phyloP scores from a whole-genome alignment of 1,284 basidiomycete species.

The Spongiforma sp. region DNA sequence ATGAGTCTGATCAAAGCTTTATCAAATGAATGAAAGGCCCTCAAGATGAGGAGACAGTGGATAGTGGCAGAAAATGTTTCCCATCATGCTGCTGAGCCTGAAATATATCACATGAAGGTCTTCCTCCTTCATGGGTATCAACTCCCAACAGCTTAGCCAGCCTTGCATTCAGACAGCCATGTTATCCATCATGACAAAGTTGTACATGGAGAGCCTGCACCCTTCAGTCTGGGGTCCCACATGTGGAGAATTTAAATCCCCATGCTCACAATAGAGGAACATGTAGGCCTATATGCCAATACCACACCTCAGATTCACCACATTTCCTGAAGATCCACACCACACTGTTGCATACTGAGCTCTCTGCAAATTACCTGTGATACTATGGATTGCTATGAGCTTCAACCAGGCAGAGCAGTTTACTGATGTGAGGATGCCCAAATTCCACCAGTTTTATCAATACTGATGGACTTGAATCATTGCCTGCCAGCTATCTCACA shows the following conservation, averaged over 20 bases:
- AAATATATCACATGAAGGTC: background rate
- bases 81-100: background rate
- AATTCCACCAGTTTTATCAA: constrained; percentile 1
- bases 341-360: background rate
- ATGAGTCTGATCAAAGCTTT: too few relatives aligned
- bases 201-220: background rate
- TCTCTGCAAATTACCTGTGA: background rate
- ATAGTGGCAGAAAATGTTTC: constrained; percentile 10
- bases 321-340: constrained; percentile 2
- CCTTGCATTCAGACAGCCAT: background rate
- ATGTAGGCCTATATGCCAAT: constrained; percentile 2
- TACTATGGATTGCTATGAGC: too few relatives aligned
- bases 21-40: background rate
- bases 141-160: background rate
- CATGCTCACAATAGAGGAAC: background rate
- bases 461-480: background rate
- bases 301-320: background rate
- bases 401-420: too few relatives aligned
- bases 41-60: background rate
- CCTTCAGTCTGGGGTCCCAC: background rate
- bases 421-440: constrained; percentile 1
- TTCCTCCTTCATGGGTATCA: background rate
- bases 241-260: constrained; percentile 5
- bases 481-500: background rate
- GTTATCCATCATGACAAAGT: background rate